Evolutionary conservation across 2,329 filamentous ascomycete genomes (phyloP), one percentile per base, ranked within the genome.

Genomic region (Penicillium glabrum): DNA sequence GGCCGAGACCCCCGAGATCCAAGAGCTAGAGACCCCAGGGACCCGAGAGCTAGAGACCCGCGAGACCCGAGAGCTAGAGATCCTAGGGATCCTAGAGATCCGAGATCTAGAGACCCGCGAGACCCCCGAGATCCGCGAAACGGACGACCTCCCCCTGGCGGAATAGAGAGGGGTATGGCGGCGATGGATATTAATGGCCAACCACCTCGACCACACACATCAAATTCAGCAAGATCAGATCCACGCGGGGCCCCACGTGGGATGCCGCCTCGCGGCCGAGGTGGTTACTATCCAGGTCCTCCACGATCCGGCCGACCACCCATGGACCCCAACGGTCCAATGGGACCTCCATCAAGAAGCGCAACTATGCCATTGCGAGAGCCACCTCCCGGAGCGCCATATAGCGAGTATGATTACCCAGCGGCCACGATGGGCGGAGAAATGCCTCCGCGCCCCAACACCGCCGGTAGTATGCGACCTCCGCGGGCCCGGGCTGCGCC

Each of bases 141-240:
- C 62, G 69, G 61, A 60, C 73, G 67, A 69, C 68, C 72, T 19
- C 67, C 69, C 29, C 64, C 72, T 7, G 56, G 61, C 33, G 68
- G 65, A 1, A 50, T 77, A 31, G 72, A 81, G 66, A 69, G 72
- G 58, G 62, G 70, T 54, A 71, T 75, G 73, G 68, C 73, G 33
- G 67, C 72, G 61, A 68, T 79, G 76, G 68, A 72, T 59, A 60
- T 77, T 31, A 71, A 68, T 56, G 71, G 66, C 44, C 58, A 67
- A 51, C 57, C 63, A 29, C 59, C 66, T 58, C 70, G 75, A 29
- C 74, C 75, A n/a, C 73, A 74, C 57, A 77, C 75, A 5, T 74
- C 75, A 13, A 69, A 73, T 56, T 69, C 59, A 35, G 56, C 68
- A 60, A 68, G 71, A 43, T 69, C 69, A 21, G 71, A 71, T 24